These are phyloP conservation scores for Trichoderma sp. DNA, from an alignment of 2,329 filamentous ascomycete genomes.

Conservation along the genomic window DNA sequence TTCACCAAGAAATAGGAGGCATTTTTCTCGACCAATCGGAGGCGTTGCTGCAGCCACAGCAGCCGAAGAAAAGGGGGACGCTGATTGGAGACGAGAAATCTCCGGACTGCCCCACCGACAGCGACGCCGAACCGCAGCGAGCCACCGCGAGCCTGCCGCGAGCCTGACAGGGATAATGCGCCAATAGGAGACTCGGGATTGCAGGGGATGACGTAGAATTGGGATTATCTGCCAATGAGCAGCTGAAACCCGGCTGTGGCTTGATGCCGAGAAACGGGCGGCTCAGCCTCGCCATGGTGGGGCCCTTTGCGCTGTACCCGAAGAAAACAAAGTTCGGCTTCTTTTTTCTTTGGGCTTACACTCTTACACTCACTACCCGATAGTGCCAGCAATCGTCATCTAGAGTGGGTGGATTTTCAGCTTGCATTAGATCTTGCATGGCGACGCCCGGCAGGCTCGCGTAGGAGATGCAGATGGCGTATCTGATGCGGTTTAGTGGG, in stretches of 20 bases:
- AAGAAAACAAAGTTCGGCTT: neutral
- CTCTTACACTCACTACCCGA: too few species aligned
- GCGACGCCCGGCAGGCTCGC: neutral
- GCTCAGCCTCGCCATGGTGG: constrained; percentile 5
- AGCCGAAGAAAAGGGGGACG: neutral
- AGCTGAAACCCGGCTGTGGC: neutral
- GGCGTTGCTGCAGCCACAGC: neutral
- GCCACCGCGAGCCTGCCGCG: neutral
- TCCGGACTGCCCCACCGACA: neutral
- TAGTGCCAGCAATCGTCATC: neutral
- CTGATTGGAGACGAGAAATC: neutral
- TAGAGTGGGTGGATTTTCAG: neutral
- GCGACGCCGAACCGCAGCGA: constrained; percentile 1
- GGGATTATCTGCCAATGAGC: neutral
- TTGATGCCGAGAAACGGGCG: constrained; percentile 16
- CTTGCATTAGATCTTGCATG: neutral
- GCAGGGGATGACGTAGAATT: neutral
- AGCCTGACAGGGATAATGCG: neutral
- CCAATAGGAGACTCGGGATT: neutral
- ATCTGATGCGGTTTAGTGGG: neutral
- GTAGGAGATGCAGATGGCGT: neutral
- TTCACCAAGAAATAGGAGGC: neutral
- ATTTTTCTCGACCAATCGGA: neutral
- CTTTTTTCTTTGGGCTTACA: neutral
- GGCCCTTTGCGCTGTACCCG: neutral